Conservation (phyloP, 129 eudicot genomes). For the Centrapalus pauciflorus region DNA sequence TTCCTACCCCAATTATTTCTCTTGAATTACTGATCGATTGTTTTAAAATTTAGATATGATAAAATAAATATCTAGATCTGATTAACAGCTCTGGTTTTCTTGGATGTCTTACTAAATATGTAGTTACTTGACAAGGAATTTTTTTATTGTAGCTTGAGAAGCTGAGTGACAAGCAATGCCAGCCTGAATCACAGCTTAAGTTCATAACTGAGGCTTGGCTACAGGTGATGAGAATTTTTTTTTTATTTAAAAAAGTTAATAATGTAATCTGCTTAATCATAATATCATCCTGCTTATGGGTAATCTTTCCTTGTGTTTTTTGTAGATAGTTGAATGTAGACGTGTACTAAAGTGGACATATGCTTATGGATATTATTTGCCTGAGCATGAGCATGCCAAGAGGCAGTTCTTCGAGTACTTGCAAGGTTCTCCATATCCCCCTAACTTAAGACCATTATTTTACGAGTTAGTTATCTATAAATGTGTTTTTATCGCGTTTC, state of each 20-base stretch:
- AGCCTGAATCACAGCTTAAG: slow-evolving; percentile 96
- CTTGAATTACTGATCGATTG: too few species aligned
- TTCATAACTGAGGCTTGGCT: slow-evolving; percentile 96
- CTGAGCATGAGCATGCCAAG: slow-evolving; percentile 81
- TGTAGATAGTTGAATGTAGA: slow-evolving; percentile 97
- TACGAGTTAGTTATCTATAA: neutral
- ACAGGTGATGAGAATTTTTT: slow-evolving; percentile 45
- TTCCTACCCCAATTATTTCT: too few species aligned
- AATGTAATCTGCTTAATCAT: neutral
- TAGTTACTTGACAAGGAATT: neutral
- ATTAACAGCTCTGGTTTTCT: neutral
- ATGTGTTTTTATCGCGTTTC: neutral
- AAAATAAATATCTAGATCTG: too few species aligned
- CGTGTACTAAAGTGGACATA: slow-evolving; percentile 97
- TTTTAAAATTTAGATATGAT: too few species aligned
- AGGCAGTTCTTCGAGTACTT: slow-evolving; percentile 95
- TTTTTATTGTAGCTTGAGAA: slow-evolving; percentile 69
- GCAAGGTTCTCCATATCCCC: slow-evolving; percentile 56
- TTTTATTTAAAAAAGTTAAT: neutral
- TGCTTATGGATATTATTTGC: slow-evolving; percentile 90
- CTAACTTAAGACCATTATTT: neutral
- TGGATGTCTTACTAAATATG: neutral
- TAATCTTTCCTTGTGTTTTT: neutral
- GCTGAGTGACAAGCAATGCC: slow-evolving; percentile 92
- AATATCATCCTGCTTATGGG: neutral